These are phyloP conservation scores for Artemisia tridentata DNA, from an alignment of 129 eudicot species.

Conservation along the genomic window DNA sequence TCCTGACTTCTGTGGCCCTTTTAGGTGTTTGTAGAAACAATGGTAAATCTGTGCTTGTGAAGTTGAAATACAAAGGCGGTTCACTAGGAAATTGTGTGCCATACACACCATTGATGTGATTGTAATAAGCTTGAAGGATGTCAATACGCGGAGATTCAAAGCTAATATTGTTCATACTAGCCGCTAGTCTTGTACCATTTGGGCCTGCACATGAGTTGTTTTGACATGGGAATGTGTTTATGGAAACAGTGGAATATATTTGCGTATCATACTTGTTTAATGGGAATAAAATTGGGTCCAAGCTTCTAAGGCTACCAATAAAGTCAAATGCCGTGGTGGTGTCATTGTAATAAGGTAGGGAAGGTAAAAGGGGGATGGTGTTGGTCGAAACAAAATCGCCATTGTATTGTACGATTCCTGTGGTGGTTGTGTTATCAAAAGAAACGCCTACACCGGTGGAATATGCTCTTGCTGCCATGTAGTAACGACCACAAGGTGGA, in stretches of 20 bases:
- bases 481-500: conserved; percentile 30
- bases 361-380: conserved; percentile 29
- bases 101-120: conserved; percentile 44
- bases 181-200: conserved; percentile 54
- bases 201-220: conserved; percentile 51
- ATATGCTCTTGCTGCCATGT: conserved; percentile 60
- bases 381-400: neutral
- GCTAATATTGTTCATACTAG: conserved; percentile 69
- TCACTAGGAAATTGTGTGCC: conserved; percentile 45
- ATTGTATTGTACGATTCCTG: conserved; percentile 38
- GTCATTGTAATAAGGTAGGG: conserved; percentile 53
- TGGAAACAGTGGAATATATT: conserved; percentile 41
- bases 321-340: conserved; percentile 42
- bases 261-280: conserved; percentile 1
- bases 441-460: neutral
- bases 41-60: conserved; percentile 34
- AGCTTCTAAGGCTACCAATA: conserved; percentile 33
- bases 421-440: conserved; percentile 57
- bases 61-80: conserved; percentile 55
- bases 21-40: conserved; percentile 28
- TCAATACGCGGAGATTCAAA: conserved; percentile 46
- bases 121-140: conserved; percentile 56
- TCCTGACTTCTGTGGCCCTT: conserved; percentile 45
- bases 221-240: conserved; percentile 53
- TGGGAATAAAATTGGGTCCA: conserved; percentile 37